Conservation (phyloP, 2,329 filamentous ascomycete species). For the Rhinocladiella mackenziei region DNA sequence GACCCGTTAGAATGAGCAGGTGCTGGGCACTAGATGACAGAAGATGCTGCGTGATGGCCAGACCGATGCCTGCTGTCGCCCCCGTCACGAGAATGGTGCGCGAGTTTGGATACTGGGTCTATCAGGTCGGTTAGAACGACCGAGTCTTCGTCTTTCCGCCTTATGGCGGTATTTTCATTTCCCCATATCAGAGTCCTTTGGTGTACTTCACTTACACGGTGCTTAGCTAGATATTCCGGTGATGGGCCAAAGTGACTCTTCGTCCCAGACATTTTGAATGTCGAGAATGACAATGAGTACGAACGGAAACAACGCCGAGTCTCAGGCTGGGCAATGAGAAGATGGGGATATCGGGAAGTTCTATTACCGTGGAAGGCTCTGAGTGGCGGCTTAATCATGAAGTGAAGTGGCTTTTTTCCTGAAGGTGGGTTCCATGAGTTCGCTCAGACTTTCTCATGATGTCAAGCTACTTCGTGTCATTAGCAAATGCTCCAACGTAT, state of each 20-base stretch:
- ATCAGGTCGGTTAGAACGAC: neutral
- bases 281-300: too few relatives aligned
- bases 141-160: neutral
- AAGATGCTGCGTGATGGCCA: constrained; percentile 57
- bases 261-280: neutral
- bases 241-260: constrained; percentile 2
- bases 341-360: too few relatives aligned
- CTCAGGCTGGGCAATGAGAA: too few relatives aligned
- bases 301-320: too few relatives aligned
- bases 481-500: too few relatives aligned
- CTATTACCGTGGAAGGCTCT: too few relatives aligned
- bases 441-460: too few relatives aligned
- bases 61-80: constrained; percentile 61
- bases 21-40: constrained; percentile 48
- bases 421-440: too few relatives aligned
- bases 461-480: too few relatives aligned
- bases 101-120: constrained; percentile 14
- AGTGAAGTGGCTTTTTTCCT: too few relatives aligned
- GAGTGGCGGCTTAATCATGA: too few relatives aligned
- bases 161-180: neutral
- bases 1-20: constrained; percentile 57
- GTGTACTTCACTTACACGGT: constrained; percentile 7
- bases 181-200: neutral
- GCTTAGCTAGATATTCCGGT: constrained; percentile 3
- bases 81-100: constrained; percentile 62